phyloP scores from a whole-genome alignment of 192 early-diverging fungal genomes.

The Helicostylum pulchrum region DNA sequence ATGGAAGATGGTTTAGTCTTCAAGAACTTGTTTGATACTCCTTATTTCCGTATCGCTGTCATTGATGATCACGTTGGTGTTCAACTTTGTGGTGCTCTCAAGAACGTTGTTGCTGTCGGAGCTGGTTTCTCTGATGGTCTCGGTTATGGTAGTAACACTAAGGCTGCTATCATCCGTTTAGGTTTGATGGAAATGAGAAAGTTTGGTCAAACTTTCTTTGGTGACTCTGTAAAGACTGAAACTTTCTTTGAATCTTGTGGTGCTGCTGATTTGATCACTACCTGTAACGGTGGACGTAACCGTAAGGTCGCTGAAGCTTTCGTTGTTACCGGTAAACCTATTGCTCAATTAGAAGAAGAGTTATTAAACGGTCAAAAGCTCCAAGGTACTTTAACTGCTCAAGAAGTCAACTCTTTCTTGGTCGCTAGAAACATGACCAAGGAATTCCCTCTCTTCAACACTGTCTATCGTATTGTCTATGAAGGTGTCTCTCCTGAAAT shows the following conservation, averaged over 20 bases:
- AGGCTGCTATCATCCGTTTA: conserved; percentile 95
- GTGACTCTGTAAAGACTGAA: conserved; percentile 76
- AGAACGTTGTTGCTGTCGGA: conserved; percentile 97
- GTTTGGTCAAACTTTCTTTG: conserved; percentile 81
- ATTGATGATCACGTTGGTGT: conserved; percentile 88
- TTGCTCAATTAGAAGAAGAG: conserved; percentile 88
- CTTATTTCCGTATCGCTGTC: conserved; percentile 85
- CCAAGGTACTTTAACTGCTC: conserved; percentile 89
- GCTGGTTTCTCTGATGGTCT: conserved; percentile 95
- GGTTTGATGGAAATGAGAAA: conserved; percentile 96
- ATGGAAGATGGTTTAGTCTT: conserved; percentile 74
- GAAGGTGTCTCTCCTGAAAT: conserved; percentile 64
- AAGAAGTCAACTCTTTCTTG: conserved; percentile 84
- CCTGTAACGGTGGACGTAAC: conserved; percentile 96
- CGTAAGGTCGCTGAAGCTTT: conserved; percentile 88
- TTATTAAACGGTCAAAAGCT: conserved; percentile 96
- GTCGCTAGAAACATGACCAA: conserved; percentile 54
- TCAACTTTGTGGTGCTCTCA: conserved; percentile 96
- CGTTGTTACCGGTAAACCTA: conserved; percentile 88
- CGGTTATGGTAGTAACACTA: conserved; percentile 90
- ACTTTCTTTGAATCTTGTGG: conserved; percentile 98
- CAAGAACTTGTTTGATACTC: conserved; percentile 79
- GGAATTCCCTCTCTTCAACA: conserved; percentile 90
- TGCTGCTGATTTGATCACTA: conserved; percentile 94
- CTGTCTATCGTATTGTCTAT: conserved; percentile 91